A percentile compares a stretch with the other conserved stretches of the same genome.
Conservation (phyloP, 2,329 filamentous ascomycete species). For the Cercospora janseana region DNA sequence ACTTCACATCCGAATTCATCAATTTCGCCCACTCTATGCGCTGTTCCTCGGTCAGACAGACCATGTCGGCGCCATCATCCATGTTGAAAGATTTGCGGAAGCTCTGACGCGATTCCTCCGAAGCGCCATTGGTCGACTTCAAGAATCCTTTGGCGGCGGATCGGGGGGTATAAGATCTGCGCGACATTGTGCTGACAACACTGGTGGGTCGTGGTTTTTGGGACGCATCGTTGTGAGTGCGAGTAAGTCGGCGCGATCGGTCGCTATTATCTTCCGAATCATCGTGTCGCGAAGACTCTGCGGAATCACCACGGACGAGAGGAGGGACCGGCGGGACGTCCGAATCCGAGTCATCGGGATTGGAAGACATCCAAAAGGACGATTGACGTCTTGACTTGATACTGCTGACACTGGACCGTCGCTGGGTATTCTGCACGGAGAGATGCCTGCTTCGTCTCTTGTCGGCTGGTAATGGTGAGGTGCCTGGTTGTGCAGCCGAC, state of each 20-base stretch:
- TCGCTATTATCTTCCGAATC: slow-evolving; percentile 7
- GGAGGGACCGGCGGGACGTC: slow-evolving; percentile 26
- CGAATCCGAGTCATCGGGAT: slow-evolving; percentile 27
- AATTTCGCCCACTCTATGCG: slow-evolving; percentile 32
- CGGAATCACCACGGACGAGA: slow-evolving; percentile 19
- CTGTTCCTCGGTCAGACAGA: slow-evolving; percentile 33
- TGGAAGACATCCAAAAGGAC: slow-evolving; percentile 28
- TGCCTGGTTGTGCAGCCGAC: slow-evolving; percentile 16
- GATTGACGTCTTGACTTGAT: slow-evolving; percentile 19
- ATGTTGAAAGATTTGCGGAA: slow-evolving; percentile 25
- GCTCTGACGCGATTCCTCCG: slow-evolving; percentile 22
- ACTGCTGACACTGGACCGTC: slow-evolving; percentile 15
- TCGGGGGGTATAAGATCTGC: slow-evolving; percentile 27
- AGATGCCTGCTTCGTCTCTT: slow-evolving; percentile 18
- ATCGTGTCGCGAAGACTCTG: slow-evolving; percentile 19
- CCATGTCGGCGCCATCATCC: slow-evolving; percentile 25
- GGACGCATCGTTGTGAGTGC: not conserved
- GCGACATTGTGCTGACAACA: slow-evolving; percentile 21
- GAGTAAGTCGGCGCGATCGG: not conserved
- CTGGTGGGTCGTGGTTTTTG: slow-evolving; percentile 25
- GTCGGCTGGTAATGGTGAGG: slow-evolving; percentile 19
- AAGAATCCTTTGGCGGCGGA: slow-evolving; percentile 31
- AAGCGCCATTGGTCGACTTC: slow-evolving; percentile 26
- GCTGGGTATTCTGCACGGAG: slow-evolving; percentile 17
- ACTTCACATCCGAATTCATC: slow-evolving; percentile 19